Base-by-base conservation (phyloP, 2,329 filamentous ascomycete genomes). In the Didymella arachidicola region DNA sequence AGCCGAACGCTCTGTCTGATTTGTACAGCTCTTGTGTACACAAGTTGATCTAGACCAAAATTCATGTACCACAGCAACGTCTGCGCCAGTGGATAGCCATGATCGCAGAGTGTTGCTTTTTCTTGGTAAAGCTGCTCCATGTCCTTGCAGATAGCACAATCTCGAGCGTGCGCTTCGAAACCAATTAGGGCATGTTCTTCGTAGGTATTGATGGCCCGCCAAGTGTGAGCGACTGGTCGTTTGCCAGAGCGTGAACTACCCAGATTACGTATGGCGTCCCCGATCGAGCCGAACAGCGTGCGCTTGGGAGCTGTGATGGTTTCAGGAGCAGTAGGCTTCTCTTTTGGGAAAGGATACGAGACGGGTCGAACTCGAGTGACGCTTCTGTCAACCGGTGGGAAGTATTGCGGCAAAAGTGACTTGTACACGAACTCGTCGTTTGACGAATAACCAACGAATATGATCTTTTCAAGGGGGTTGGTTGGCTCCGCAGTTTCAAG, bases 341-440 rank as follows among this genome's bases (percentile, higher is more conserved):
- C 18, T 27, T 38, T 43, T 26, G 42, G 11, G 12, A 22, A 41
- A 16, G 38, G 56, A 4, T 54, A 55, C 4, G 26, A 32, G 8
- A 46, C 29, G 18, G 61, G 53, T n/a, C 61, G 29, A 1, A 56
- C 59, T 54, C 58, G 55, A 55, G 63, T 45, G 42, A 63, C 26
- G 16, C 64, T 64, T 39, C 61, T 10, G 6, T 68, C 61, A 1
- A 63, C 29, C 11, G 71, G 67, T 14, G 73, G 73, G 30, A 76
- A 75, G 60, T 71, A 74, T 0, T 72, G 45, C 2, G 72, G 73
- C 14, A 77, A 36, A 12, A 76, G 58, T 22, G 65, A 66, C 45
- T 69, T 73, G 62, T 76, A 77, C 2, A 72, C 58, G 22, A 65
- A 61, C 38, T 76, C 71, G 32, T 75, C 71, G 25, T 63, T 72